Base-by-base conservation (phyloP, 306 rosid species). In the Vigna unguiculata region DNA sequence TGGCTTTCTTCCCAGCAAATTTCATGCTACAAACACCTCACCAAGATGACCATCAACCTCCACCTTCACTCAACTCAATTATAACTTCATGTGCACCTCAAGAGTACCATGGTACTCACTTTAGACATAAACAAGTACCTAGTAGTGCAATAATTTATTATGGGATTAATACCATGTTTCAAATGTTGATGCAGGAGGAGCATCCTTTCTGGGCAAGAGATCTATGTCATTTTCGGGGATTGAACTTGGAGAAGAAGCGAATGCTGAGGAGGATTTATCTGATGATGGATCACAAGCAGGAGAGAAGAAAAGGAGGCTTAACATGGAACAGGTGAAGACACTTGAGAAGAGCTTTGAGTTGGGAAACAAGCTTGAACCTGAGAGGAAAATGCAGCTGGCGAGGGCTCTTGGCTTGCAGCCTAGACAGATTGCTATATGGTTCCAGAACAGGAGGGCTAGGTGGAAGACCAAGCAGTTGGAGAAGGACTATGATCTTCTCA, bases 391-490 rank as follows among this genome's bases (percentile, higher is more conserved):
- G 92, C 96, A 91, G 81, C 49, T 91, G 71, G 93, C 96, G 46
- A 86, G 96, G 69, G 90, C 89, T 71, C 91, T 91, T 55, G 91
- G 91, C 15, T 74, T 91, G 53, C 92, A 91, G 76, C 96, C 96
- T 7, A 87, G 96, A 48, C 96, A 91, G 81, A 89, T 91, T 79
- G 96, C 96, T 16, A 91, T 91, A 64, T 91, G 96, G 96, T 91
- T 91, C 75, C 96, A 91, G 69, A 91, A 91, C 86, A 89, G 96
- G 21, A 89, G 96, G 32, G 96, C 96, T 3, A 89, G 96, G 81
- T 91, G 96, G 96, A 91, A 91, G 83, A 91, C 96, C 24, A 91
- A 91, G 82, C 96, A 91, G 72, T 67, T 91, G 70, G 96, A 91
- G 88, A 91, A 89, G 63, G 96, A 91, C 67, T 89, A 89, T 52